Conservation (phyloP, 2,329 filamentous ascomycete species). For the Aaosphaeria arxii region DNA sequence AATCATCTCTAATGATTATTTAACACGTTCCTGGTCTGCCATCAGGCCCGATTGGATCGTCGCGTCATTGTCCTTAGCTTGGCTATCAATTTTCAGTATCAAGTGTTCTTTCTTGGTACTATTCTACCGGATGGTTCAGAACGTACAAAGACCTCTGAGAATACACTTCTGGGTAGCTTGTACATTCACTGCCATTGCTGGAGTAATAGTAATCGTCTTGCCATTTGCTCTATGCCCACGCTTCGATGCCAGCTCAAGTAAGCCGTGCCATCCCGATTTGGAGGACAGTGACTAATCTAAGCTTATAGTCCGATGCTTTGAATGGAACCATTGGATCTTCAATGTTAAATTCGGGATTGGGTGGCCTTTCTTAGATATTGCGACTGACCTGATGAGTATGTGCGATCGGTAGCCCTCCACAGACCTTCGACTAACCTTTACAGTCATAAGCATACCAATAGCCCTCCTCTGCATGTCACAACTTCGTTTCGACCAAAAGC, state of each 20-base stretch:
- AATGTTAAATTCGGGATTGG: too few relatives aligned
- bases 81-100: not conserved
- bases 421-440: not conserved
- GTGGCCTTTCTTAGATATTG: slow-evolving; percentile 3
- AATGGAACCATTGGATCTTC: too few relatives aligned
- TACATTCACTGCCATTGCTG: slow-evolving; percentile 6
- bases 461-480: slow-evolving; percentile 6
- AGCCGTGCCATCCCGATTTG: not conserved
- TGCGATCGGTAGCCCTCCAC: not conserved
- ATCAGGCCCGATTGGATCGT: slow-evolving; percentile 3
- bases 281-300: too few relatives aligned
- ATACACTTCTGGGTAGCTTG: slow-evolving; percentile 5
- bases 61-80: slow-evolving; percentile 3
- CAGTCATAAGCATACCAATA: slow-evolving; percentile 10
- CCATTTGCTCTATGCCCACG: not conserved
- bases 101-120: slow-evolving; percentile 6
- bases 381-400: slow-evolving; percentile 11
- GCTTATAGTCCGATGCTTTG: too few relatives aligned
- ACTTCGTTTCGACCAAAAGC: slow-evolving; percentile 5
- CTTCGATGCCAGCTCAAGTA: not conserved
- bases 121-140: slow-evolving; percentile 7
- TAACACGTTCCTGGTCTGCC: slow-evolving; percentile 5
- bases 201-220: slow-evolving; percentile 5
- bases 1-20: slow-evolving; percentile 1
- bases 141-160: slow-evolving; percentile 3